Evolutionary conservation across 257 asterid species (phyloP).

Genomic region (Cynanchum wilfordii): DNA sequence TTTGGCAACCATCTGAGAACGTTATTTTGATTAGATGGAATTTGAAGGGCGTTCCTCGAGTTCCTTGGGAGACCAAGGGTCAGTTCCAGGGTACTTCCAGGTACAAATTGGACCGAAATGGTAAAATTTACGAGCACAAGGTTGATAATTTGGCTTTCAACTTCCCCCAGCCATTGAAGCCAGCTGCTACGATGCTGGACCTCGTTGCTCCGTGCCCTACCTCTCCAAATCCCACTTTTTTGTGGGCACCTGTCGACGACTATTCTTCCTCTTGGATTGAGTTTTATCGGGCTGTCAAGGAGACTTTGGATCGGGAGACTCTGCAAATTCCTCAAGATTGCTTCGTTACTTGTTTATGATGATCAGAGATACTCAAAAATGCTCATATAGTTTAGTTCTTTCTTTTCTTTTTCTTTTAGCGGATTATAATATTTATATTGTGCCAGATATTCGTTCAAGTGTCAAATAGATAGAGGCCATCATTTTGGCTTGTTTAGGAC

Average conservation of each 20-base stretch:
- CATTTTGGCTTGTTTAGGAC: slow-evolving; percentile 1
- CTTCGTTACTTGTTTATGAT: slow-evolving; percentile 57
- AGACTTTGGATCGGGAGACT: slow-evolving; percentile 42
- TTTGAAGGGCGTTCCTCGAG: slow-evolving; percentile 61
- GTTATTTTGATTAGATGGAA: slow-evolving; percentile 72
- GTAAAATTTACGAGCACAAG: slow-evolving; percentile 81
- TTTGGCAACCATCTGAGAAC: slow-evolving; percentile 88
- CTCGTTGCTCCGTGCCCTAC: slow-evolving; percentile 70
- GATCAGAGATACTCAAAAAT: not conserved
- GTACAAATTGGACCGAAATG: slow-evolving; percentile 72
- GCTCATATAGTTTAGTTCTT: not conserved
- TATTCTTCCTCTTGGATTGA: slow-evolving; percentile 53
- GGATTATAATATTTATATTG: too few species aligned
- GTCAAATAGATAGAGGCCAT: slow-evolving; percentile 1
- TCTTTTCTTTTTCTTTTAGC: too few species aligned
- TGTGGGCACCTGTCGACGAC: slow-evolving; percentile 39
- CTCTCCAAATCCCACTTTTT: slow-evolving; percentile 61
- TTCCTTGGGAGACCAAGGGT: slow-evolving; percentile 86
- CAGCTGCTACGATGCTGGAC: slow-evolving; percentile 70
- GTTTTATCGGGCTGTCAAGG: slow-evolving; percentile 55
- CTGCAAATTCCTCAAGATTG: slow-evolving; percentile 47
- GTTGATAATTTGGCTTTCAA: slow-evolving; percentile 81
- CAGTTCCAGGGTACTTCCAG: slow-evolving; percentile 75
- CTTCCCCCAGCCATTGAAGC: slow-evolving; percentile 55
- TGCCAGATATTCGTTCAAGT: not conserved